Base-by-base conservation (phyloP, 495 filamentous ascomycete genomes). In the Neurospora hispaniola region DNA sequence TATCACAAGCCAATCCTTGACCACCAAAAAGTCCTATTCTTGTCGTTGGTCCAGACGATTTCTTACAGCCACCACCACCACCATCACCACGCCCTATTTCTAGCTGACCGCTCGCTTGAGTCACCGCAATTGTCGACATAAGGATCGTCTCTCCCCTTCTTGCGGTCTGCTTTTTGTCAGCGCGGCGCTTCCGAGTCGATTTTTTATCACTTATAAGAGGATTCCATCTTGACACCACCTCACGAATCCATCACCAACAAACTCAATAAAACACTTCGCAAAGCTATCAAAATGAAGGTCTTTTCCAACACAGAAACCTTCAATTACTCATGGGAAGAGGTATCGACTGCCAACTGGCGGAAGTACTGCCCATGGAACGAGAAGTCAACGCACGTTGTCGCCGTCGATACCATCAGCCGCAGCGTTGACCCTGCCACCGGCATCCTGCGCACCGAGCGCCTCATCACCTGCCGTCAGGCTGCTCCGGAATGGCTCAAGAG, bases 311-410 rank as follows among this genome's bases (percentile, higher is more conserved):
- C 84, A 41, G 93, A 91, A 81, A 93, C 92, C 27, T 98, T 98
- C 84, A 88, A 97, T 81, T 99, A 99, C 86, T 94, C 94, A 38
- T 99, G 96, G 95, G 91, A 94, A 76, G 96, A 98, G 81, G 96
- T 98, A 42, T 97, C 94, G n/a, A 93, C 93, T n/a, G 93, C 92
- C 76, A 99, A 98, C 87, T 99, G 96, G 96, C 90, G 90, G 69
- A 99, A 99, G 82, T 99, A 99, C 85, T 96, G 93, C 81, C 94
- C 94, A 42, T 98, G 96, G 96, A 99, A 99, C 84, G 89, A 97
- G 75, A 94, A 96, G 81, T 92, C 91, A 2, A 92, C 92, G 39
- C 96, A 99, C 81, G 96, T 99, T 68, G 87, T 97, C 71, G 94
- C 92, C 75, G 96, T 98, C 73, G 96, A 99, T 83, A 98, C 95